A percentile compares a stretch with the other conserved stretches of the same genome.
Evolutionary conservation across 208 protist species (phyloP).

Genomic region (Leishmania aethiopica): DNA sequence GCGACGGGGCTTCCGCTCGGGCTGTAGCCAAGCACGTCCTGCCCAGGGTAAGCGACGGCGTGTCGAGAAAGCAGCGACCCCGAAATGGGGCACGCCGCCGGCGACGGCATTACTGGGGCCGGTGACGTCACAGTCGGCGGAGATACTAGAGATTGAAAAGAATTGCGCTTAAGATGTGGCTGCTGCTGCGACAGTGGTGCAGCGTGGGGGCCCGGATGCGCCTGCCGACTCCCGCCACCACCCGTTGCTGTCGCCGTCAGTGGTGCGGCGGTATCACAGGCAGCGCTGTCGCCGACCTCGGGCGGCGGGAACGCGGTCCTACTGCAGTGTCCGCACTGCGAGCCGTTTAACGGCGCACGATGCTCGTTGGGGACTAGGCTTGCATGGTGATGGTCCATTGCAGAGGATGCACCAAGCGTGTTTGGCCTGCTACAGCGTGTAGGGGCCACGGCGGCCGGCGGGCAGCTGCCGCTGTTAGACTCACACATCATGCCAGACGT

Average conservation of each 20-base stretch:
- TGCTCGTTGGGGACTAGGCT: not conserved
- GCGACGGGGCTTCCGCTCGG: not conserved
- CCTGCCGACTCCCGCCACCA: not conserved
- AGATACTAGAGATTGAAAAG: not conserved
- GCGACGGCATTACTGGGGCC: not conserved
- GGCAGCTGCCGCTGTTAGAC: not conserved
- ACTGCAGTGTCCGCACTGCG: not conserved
- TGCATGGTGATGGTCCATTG: not conserved
- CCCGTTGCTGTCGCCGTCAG: not conserved
- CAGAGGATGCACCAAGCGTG: not conserved
- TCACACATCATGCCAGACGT: slow-evolving; percentile 22
- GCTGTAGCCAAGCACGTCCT: not conserved
- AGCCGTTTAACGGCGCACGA: too few relatives aligned
- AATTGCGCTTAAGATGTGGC: not conserved
- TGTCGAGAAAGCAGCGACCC: not conserved
- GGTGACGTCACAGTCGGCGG: not conserved
- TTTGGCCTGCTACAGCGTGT: not conserved
- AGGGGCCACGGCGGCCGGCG: not conserved
- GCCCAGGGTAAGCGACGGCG: not conserved
- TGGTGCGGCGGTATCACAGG: not conserved
- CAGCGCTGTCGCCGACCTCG: not conserved
- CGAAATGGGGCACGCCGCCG: not conserved
- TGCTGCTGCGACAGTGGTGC: not conserved
- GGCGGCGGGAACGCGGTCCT: not conserved
- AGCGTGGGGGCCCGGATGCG: too few relatives aligned